phyloP scores from a whole-genome alignment of 306 rosid genomes.

The Rubus idaeus region DNA sequence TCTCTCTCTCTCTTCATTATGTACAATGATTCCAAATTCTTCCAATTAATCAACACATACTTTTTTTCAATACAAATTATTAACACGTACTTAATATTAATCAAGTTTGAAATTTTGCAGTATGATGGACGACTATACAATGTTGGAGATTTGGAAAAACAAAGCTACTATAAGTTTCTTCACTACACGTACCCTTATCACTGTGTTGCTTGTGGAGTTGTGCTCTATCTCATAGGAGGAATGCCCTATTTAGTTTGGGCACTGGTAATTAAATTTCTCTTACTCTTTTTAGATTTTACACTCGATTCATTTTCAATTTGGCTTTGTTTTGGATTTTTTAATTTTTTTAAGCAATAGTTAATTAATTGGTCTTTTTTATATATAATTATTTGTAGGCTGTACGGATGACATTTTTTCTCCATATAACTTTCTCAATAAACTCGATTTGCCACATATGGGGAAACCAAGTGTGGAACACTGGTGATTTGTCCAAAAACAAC shows the following conservation, averaged over 20 bases:
- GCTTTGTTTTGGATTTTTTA: no score
- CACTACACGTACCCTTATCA: slow-evolving; percentile 59
- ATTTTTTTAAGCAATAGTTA: no score
- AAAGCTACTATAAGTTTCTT: slow-evolving; percentile 60
- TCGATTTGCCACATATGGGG: slow-evolving; percentile 95
- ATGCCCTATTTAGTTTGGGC: slow-evolving; percentile 85
- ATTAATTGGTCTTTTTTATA: no score
- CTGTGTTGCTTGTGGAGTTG: slow-evolving; percentile 64
- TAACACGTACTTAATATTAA: not conserved
- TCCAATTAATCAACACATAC: no score
- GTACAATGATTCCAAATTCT: not conserved
- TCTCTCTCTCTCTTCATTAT: not conserved
- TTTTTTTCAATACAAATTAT: no score
- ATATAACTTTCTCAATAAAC: slow-evolving; percentile 76
- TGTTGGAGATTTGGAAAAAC: slow-evolving; percentile 72
- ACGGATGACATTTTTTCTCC: slow-evolving; percentile 68
- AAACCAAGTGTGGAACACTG: slow-evolving; percentile 61
- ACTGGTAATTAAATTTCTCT: slow-evolving; percentile 45
- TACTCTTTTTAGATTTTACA: no score
- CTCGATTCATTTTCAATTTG: no score
- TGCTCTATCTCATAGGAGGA: slow-evolving; percentile 71
- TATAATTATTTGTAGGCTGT: slow-evolving; percentile 51
- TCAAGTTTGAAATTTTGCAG: slow-evolving; percentile 36
- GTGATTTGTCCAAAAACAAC: slow-evolving; percentile 27
- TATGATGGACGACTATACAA: slow-evolving; percentile 58